phyloP scores from a whole-genome alignment of 805 yeast genomes.

The Blastobotrys muscicola region DNA sequence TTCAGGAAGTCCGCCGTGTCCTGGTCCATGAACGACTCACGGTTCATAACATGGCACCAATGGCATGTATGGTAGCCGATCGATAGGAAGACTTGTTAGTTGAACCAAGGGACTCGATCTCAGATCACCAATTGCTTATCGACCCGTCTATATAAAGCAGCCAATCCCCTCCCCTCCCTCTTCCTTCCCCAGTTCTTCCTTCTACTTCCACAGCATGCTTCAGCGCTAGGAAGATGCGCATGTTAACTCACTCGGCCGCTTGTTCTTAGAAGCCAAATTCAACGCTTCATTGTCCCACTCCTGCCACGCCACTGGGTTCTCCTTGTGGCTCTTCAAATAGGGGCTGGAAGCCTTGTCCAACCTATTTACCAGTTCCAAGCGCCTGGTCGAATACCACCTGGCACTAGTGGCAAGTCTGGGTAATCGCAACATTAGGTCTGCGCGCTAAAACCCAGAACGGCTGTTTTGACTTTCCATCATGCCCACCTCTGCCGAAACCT shows the following conservation, averaged over 20 bases:
- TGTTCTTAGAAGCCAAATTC: conserved; percentile 21
- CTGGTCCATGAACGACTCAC: conserved; percentile 23
- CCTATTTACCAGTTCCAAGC: conserved; percentile 7
- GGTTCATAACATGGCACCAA: conserved; percentile 32
- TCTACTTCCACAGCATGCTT: not conserved
- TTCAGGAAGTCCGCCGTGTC: conserved; percentile 24
- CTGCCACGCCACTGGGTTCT: conserved; percentile 31
- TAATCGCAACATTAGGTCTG: not conserved
- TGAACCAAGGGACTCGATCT: too few species aligned
- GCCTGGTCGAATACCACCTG: too few species aligned
- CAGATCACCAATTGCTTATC: too few species aligned
- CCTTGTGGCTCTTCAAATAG: conserved; percentile 20
- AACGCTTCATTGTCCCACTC: conserved; percentile 28
- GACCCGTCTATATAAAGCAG: too few species aligned
- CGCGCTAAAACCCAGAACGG: too few species aligned
- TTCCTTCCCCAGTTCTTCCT: not conserved
- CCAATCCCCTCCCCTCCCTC: too few species aligned
- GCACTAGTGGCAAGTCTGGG: too few species aligned
- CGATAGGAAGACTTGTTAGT: conserved; percentile 22
- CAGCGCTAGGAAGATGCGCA: not conserved
- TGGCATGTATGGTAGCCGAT: conserved; percentile 32
- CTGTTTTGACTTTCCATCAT: too few species aligned
- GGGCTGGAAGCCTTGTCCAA: conserved; percentile 17
- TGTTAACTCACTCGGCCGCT: conserved; percentile 21
- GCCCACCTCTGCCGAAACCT: conserved; percentile 11